A percentile compares a stretch with the other conserved stretches of the same genome.
Conservation (phyloP, 306 rosid genomes). For the Glycyrrhiza uralensis region DNA sequence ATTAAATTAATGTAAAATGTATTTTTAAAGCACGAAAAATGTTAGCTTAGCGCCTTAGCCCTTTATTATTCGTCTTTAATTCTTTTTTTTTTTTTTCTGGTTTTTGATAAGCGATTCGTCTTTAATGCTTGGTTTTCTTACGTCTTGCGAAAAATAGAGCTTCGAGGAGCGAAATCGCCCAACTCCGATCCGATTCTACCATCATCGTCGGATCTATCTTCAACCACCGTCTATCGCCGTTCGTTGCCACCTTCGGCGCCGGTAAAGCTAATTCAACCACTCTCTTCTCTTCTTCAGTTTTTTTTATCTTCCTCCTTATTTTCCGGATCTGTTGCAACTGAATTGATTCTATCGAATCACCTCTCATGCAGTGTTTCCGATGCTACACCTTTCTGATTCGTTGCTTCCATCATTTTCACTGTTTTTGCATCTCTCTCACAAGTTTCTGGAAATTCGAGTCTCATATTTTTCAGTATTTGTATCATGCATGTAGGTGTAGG, state of each 20-base stretch:
- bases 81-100: not conserved
- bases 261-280: slow-evolving; percentile 20
- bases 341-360: slow-evolving; percentile 16
- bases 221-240: slow-evolving; percentile 17
- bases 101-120: no score
- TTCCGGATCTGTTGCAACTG: slow-evolving; percentile 26
- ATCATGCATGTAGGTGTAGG: slow-evolving; percentile 2
- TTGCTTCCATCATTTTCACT: not conserved
- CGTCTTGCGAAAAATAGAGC: not conserved
- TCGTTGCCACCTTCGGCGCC: not conserved
- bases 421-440: not conserved
- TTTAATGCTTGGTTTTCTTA: not conserved
- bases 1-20: not conserved
- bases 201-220: slow-evolving; percentile 23
- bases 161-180: slow-evolving; percentile 6
- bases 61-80: not conserved
- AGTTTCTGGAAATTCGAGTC: not conserved
- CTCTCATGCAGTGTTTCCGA: not conserved
- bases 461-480: not conserved
- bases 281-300: not conserved
- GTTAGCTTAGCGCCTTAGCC: not conserved
- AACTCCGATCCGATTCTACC: slow-evolving; percentile 30
- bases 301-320: not conserved
- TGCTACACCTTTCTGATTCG: not conserved
- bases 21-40: not conserved